Percentiles rank a stretch among this genome's conserved stretches.
These are phyloP conservation scores for Amesomyces nigricolor DNA, from an alignment of 2,329 filamentous ascomycete species.

Conservation along the genomic window DNA sequence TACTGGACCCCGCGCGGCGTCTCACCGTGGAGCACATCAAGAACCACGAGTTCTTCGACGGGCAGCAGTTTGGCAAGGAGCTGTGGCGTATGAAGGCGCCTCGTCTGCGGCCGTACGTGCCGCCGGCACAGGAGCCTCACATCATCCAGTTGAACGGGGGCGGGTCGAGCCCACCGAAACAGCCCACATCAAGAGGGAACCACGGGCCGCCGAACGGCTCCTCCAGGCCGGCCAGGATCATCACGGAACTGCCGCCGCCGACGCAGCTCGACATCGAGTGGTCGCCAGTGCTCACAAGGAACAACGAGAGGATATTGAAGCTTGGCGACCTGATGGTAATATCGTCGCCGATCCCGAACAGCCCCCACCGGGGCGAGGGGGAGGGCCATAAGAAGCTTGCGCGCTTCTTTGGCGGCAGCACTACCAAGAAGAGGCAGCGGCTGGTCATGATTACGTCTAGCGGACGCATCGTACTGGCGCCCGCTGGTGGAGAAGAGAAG, in stretches of 20 bases:
- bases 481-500: slow-evolving; percentile 91
- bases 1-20: slow-evolving; percentile 77
- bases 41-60: slow-evolving; percentile 91
- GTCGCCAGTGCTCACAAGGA: slow-evolving; percentile 87
- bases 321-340: slow-evolving; percentile 85
- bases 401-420: slow-evolving; percentile 86
- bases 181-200: slow-evolving; percentile 29
- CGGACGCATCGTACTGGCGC: slow-evolving; percentile 81
- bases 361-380: slow-evolving; percentile 60
- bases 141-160: slow-evolving; percentile 67
- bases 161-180: slow-evolving; percentile 31
- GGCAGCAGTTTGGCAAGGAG: slow-evolving; percentile 73
- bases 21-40: slow-evolving; percentile 94
- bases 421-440: slow-evolving; percentile 85
- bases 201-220: slow-evolving; percentile 42
- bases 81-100: slow-evolving; percentile 90
- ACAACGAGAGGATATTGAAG: slow-evolving; percentile 91
- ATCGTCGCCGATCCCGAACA: slow-evolving; percentile 70
- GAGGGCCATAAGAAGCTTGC: slow-evolving; percentile 83
- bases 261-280: slow-evolving; percentile 97
- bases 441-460: slow-evolving; percentile 93
- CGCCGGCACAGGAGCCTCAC: slow-evolving; percentile 66
- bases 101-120: slow-evolving; percentile 74
- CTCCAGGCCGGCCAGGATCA: slow-evolving; percentile 67
- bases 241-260: slow-evolving; percentile 93